Conservation (phyloP, 495 filamentous ascomycete species). For the Lindgomyces ingoldianus region DNA sequence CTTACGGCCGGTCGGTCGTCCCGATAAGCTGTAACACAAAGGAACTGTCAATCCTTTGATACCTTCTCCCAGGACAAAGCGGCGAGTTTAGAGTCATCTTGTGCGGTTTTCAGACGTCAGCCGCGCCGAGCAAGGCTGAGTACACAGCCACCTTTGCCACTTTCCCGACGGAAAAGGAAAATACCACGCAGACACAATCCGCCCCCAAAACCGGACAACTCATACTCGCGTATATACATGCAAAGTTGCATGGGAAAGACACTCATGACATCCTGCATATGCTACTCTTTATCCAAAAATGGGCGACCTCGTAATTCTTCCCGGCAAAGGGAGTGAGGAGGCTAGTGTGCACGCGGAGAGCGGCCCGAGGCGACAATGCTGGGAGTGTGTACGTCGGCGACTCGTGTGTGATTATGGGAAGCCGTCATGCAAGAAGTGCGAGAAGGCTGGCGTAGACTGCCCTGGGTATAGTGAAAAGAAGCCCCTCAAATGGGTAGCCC, state of each 20-base stretch:
- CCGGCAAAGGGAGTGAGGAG: neutral
- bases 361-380: conserved; percentile 13
- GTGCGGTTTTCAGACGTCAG: too few species aligned
- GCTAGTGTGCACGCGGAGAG: neutral
- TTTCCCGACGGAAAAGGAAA: neutral
- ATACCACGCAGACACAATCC: neutral
- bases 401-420: conserved; percentile 14
- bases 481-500: conserved; percentile 17
- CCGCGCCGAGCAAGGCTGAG: neutral
- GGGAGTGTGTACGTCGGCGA: conserved; percentile 17
- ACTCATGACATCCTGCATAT: neutral
- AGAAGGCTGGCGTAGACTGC: conserved; percentile 1
- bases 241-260: neutral
- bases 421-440: conserved; percentile 19
- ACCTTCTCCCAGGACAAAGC: too few species aligned
- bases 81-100: too few species aligned
- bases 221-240: neutral
- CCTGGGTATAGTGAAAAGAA: conserved; percentile 22
- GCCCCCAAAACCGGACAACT: neutral
- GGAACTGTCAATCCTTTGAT: too few species aligned
- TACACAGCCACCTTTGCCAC: neutral
- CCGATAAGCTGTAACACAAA: too few species aligned
- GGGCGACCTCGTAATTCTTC: neutral
- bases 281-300: neutral
- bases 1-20: too few species aligned